Evolutionary conservation across 2,329 filamentous ascomycete genomes (phyloP).

Genomic region (Lachnellula cervina): DNA sequence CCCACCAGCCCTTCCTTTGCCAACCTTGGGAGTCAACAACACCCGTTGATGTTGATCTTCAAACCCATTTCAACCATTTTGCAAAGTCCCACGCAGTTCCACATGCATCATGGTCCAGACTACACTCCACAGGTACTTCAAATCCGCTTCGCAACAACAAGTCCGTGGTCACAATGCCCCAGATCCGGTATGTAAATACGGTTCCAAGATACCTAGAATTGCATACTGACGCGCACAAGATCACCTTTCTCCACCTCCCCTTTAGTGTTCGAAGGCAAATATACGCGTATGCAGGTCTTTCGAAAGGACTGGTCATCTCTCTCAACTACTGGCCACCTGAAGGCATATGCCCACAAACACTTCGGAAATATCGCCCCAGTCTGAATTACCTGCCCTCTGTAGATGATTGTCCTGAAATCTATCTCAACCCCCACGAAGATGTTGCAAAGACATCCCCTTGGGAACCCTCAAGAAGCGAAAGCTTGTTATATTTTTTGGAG

Average conservation of each 20-base stretch:
- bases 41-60: neutral
- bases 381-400: neutral
- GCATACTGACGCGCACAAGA: neutral
- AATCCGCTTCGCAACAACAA: no score
- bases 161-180: no score
- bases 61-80: neutral
- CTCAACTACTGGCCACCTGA: neutral
- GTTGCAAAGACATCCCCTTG: neutral
- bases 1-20: neutral
- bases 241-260: neutral
- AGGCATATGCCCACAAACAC: neutral
- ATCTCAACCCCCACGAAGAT: neutral
- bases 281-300: neutral
- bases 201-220: no score
- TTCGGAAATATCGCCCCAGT: no score
- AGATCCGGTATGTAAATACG: no score
- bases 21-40: neutral
- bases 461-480: neutral
- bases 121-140: neutral
- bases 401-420: neutral
- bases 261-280: neutral
- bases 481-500: neutral
- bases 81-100: neutral
- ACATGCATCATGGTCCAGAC: neutral
- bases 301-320: neutral